Base-by-base conservation (phyloP, 345 rosid species). In the Punica granatum region DNA sequence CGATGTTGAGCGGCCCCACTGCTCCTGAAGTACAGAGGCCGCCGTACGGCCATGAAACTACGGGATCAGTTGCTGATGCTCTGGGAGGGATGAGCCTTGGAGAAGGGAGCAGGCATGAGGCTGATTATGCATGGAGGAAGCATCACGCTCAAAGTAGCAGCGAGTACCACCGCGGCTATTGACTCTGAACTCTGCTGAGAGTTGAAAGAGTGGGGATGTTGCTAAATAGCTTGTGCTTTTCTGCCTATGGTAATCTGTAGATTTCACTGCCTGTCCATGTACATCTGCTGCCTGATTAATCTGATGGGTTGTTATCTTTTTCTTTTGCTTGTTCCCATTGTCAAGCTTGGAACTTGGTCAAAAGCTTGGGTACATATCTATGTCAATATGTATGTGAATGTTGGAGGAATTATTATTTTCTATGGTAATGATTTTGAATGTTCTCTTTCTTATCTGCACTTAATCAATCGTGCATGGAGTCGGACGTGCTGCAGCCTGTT, bases 51-150 rank as follows among this genome's bases (percentile, higher is more conserved):
- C 28, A 28, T 18, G 67, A 64, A 18, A 11, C 67, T 4, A 32
- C 19, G n/a, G 67, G 49, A 11, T 54, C 60, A 34, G 68, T 70
- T 23, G 62, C 63, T 4, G 36, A 31, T 63, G 26, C 63, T 5
- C 5, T 70, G 28, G 73, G 68, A 28, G 68, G 73, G 49, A 41
- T 70, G 68, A 70, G 9, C 43, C 56, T 70, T 34, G 73, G 37
- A 21, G 73, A 64, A 64, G 66, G 67, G 49, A 63, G 51, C 32
- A 28, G 61, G 61, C 61, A 56, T 19, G 61, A 28, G 25, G 61
- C 34, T 56, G 61, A 56, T 1, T 36, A 49, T 53, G 28, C n/a
- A 2, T 16, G 61, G 68, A 64, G 26, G 35, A 60, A 70, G 67
- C n/a, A 30, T 26, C 48, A 64, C 19, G 3, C 8, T 70, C 18